These are phyloP conservation scores for Hypoxylon lenormandii DNA, from an alignment of 495 filamentous ascomycete genomes.

Conservation along the genomic window DNA sequence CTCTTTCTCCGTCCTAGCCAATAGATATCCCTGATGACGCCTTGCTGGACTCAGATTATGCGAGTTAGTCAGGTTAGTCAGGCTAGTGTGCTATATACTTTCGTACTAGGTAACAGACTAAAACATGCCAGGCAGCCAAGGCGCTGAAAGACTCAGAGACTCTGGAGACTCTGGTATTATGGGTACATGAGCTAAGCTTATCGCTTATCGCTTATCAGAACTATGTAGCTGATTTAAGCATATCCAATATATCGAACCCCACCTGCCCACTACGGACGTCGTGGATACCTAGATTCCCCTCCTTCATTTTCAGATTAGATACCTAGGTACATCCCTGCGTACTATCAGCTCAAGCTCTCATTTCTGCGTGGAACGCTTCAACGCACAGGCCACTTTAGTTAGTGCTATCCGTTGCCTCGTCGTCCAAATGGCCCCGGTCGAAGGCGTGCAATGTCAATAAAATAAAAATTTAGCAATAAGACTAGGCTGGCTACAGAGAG, in stretches of 20 bases:
- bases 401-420: constrained; percentile 37
- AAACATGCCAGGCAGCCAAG: neutral
- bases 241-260: constrained; percentile 24
- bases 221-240: constrained; percentile 20
- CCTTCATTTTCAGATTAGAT: constrained; percentile 6
- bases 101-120: constrained; percentile 26
- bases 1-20: constrained; percentile 47
- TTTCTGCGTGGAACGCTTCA: neutral
- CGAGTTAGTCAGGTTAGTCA: too few species aligned
- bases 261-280: neutral
- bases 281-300: constrained; percentile 10
- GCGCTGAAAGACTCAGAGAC: neutral
- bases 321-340: neutral
- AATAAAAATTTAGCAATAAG: constrained; percentile 33
- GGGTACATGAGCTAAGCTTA: constrained; percentile 11
- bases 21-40: constrained; percentile 27
- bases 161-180: too few species aligned
- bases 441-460: constrained; percentile 41
- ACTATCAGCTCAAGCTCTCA: constrained; percentile 1
- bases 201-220: neutral
- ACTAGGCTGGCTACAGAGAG: neutral
- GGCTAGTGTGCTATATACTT: too few species aligned
- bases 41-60: constrained; percentile 27
- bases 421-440: constrained; percentile 20
- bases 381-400: constrained; percentile 24